Percentiles rank a stretch among this genome's conserved stretches.
Conservation (phyloP, 2,329 filamentous ascomycete species). For the Beauveria scarabaeidicola region DNA sequence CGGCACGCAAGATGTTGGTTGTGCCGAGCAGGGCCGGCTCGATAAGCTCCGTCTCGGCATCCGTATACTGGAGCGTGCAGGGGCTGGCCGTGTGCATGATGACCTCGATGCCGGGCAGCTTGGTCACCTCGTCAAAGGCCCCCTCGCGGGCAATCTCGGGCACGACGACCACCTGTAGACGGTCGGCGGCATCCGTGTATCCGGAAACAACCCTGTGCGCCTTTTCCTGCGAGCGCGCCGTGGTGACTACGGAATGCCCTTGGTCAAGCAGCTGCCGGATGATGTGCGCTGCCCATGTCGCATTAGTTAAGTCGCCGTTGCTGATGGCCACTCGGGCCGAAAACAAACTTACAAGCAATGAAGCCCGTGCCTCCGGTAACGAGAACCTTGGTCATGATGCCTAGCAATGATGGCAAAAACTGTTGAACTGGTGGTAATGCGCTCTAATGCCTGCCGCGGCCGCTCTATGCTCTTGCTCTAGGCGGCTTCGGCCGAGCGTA, state of each 20-base stretch:
- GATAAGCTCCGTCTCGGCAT: constrained; percentile 44
- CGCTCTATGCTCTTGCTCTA: no score
- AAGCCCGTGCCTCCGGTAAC: no score
- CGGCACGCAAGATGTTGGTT: constrained; percentile 63
- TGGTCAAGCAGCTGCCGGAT: constrained; percentile 43
- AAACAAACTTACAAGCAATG: no score
- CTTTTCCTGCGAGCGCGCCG: constrained; percentile 46
- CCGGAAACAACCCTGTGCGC: constrained; percentile 42
- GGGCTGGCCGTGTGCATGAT: constrained; percentile 55
- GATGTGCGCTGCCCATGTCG: constrained; percentile 46
- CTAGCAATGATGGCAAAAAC: no score
- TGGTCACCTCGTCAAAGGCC: constrained; percentile 62
- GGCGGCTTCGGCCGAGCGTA: no score
- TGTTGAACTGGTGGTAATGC: no score
- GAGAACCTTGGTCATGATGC: no score
- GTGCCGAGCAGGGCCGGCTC: constrained; percentile 51
- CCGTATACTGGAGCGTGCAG: constrained; percentile 19
- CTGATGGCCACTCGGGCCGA: no score
- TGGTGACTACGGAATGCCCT: constrained; percentile 45
- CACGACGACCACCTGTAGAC: constrained; percentile 33
- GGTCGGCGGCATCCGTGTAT: constrained; percentile 27
- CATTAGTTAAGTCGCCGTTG: constrained; percentile 33
- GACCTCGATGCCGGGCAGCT: constrained; percentile 41
- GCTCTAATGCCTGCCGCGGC: no score
- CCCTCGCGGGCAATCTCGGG: constrained; percentile 69